Evolutionary conservation across 2,329 filamentous ascomycete species (phyloP).

Genomic region (Pseudocercospora musae): DNA sequence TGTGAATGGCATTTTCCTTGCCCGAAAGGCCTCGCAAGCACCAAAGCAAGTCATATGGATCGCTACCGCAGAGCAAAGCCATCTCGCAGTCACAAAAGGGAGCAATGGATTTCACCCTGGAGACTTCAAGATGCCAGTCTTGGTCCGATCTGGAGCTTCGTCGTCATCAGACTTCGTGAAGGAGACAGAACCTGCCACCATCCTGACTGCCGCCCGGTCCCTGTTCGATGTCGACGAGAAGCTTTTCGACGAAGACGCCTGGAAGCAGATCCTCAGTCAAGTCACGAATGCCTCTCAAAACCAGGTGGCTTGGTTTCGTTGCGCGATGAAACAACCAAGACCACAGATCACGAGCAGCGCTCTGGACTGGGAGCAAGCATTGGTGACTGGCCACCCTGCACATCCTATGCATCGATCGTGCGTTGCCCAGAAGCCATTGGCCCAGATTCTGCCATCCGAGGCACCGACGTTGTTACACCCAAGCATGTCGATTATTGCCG

Average conservation of each 20-base stretch:
- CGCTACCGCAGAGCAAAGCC: background rate
- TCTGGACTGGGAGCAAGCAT: conserved; percentile 7
- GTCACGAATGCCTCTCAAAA: background rate
- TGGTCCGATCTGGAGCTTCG: background rate
- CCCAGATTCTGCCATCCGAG: background rate
- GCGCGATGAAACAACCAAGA: background rate
- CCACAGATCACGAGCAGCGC: background rate
- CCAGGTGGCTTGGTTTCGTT: background rate
- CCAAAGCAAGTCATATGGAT: background rate
- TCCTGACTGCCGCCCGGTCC: background rate
- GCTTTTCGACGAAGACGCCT: background rate
- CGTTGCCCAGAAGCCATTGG: background rate
- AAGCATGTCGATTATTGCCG: background rate
- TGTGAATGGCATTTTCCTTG: background rate
- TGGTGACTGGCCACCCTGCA: conserved; percentile 6
- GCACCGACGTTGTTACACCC: background rate
- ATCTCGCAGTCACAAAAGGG: background rate
- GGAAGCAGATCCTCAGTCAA: background rate
- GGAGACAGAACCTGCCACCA: background rate
- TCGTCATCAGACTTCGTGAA: background rate
- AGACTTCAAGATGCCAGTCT: background rate
- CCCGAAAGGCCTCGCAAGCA: background rate
- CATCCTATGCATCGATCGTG: conserved; percentile 6
- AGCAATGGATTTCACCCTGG: background rate
- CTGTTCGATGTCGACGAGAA: background rate